Evolutionary conservation across 2,329 filamentous ascomycete species (phyloP), one percentile per base, ranked within the genome.

Genomic region (Botrytis tulipae): DNA sequence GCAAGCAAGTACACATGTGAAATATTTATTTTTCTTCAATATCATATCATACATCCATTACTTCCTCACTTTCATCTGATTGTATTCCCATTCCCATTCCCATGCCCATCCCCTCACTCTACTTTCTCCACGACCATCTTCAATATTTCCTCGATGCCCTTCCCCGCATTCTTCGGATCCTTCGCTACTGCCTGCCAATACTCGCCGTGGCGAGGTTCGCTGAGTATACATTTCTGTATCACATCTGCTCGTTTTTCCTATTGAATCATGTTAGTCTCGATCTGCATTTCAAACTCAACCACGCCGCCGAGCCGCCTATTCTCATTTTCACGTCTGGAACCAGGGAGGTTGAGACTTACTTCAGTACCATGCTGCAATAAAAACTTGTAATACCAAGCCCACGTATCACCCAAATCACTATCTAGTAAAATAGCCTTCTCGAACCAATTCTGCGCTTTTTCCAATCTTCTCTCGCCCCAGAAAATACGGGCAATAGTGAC

Each of bases 361-460:
- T 94, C 91, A 8, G 94, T 98, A 16, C 96, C 97, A 83, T 99
- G 95, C 85, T 98, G 93, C 77, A 90, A 82, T 76, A 98, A 81
- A 82, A 98, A 99, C 82, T 95, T 95, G 83, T 94, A 96, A 83
- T 98, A 99, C 95, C 95, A 99, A 32, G 94, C 95, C 97, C 97
- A 99, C 18, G 91, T 93, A 84, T 99, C 97, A 69, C 96, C 96
- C 69, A 90, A 85, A 82, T 98, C 95, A 51, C 91, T 90, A 80
- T 99, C 94, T 20, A 96, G 85, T 71, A 97, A 87, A 73, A 98
- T 90, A 0, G 96, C 96, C 83, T 97, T 97, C 83, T 98, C 94
- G 82, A 99, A 99, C 96, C 96, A 99, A 76, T 90, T 95, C 83
- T 95, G 92, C 4, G 96, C 95, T 82, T 98, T 97, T 78, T 98